A percentile compares a stretch with the other conserved stretches of the same genome.
Conservation (phyloP, 2,329 filamentous ascomycete genomes). For the Phoma herbarum region DNA sequence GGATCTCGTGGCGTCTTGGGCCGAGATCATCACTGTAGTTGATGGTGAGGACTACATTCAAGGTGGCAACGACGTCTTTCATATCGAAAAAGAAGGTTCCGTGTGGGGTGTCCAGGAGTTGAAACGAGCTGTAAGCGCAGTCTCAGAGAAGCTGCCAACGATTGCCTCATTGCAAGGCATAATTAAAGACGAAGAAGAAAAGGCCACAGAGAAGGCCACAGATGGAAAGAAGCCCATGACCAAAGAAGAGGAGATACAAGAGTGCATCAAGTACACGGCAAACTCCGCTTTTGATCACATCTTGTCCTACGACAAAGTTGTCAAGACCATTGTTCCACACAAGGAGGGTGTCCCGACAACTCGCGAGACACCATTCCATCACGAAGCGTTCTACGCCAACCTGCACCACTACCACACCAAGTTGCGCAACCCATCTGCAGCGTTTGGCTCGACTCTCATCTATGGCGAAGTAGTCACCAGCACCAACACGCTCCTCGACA, state of each 20-base stretch:
- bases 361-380: constrained; percentile 87
- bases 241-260: constrained; percentile 41
- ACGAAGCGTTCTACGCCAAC: constrained; percentile 78
- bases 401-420: constrained; percentile 72
- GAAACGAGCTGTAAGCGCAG: constrained; percentile 47
- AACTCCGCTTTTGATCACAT: constrained; percentile 63
- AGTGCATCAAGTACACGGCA: constrained; percentile 41
- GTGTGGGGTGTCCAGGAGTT: constrained; percentile 42
- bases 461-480: constrained; percentile 94
- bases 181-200: neutral
- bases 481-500: constrained; percentile 92
- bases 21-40: constrained; percentile 71
- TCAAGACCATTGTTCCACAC: constrained; percentile 79
- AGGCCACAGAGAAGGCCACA: constrained; percentile 24
- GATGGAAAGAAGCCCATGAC: constrained; percentile 40
- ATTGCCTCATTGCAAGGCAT: constrained; percentile 40
- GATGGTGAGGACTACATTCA: constrained; percentile 76
- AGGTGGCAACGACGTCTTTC: constrained; percentile 84
- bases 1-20: constrained; percentile 71
- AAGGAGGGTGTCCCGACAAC: constrained; percentile 69
- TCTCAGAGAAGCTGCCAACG: constrained; percentile 39
- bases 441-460: constrained; percentile 80
- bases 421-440: constrained; percentile 62
- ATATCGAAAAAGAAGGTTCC: constrained; percentile 72
- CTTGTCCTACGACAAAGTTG: constrained; percentile 75